Conservation (phyloP, 1,284 basidiomycete genomes). For the Ganoderma multipileum region DNA sequence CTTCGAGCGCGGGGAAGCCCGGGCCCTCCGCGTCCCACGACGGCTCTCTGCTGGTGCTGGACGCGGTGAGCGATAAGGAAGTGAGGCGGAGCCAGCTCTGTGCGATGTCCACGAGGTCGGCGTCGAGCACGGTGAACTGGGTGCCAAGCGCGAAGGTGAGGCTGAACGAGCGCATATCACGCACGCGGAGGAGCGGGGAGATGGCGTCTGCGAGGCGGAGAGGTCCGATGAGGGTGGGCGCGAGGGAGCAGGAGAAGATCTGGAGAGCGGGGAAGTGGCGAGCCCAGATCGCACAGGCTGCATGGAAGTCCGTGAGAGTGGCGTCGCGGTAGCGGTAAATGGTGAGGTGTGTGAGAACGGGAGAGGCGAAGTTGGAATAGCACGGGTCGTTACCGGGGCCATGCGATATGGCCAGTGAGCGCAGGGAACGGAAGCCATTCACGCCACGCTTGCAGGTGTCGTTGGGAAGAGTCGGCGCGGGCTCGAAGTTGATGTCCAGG, state of each 20-base stretch:
- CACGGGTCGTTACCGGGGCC: neutral
- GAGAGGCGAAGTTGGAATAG: neutral
- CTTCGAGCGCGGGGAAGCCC: neutral
- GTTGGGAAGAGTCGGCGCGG: neutral
- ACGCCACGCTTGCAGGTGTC: neutral
- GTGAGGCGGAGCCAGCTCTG: no score
- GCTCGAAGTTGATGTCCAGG: neutral
- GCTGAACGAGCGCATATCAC: neutral
- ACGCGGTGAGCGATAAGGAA: neutral
- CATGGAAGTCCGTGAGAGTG: neutral
- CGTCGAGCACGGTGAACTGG: neutral
- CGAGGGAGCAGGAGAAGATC: neutral
- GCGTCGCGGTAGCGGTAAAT: neutral
- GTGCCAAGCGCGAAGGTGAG: neutral
- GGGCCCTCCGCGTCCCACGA: neutral
- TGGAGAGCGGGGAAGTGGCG: neutral
- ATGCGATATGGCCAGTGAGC: neutral
- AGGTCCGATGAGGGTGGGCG: neutral
- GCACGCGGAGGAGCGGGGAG: neutral
- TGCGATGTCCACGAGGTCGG: no score
- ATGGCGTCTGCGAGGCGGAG: neutral
- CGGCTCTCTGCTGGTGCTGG: neutral
- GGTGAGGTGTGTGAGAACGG: neutral
- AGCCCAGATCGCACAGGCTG: neutral
- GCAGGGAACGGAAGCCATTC: neutral